Conservation (phyloP, 2,329 filamentous ascomycete species). For the Dothideomycetes sp. region DNA sequence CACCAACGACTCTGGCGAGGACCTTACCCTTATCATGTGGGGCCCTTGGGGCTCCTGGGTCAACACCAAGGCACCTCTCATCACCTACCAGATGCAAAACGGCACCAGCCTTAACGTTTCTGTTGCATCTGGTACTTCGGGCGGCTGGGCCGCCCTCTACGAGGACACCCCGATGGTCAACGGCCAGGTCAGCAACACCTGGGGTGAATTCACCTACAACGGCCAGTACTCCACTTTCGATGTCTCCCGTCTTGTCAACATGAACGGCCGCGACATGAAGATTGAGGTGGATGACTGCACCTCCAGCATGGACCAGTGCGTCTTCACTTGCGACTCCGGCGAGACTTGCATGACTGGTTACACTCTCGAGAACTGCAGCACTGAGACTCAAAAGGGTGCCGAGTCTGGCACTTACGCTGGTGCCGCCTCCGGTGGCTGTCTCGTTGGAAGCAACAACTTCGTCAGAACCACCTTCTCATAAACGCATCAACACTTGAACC, state of each 20-base stretch:
- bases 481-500: background rate
- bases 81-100: conserved; percentile 15
- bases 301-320: conserved; percentile 10
- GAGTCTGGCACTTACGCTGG: conserved; percentile 11
- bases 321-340: conserved; percentile 11
- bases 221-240: conserved; percentile 15
- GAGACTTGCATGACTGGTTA: conserved; percentile 7
- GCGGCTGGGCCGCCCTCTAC: conserved; percentile 16
- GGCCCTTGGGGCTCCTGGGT: conserved; percentile 15
- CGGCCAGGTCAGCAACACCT: conserved; percentile 17
- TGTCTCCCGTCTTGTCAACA: conserved; percentile 16
- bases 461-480: conserved; percentile 10
- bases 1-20: conserved; percentile 16
- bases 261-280: conserved; percentile 14
- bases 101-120: conserved; percentile 13
- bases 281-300: conserved; percentile 6
- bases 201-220: conserved; percentile 16
- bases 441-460: conserved; percentile 11
- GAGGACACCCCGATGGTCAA: conserved; percentile 14
- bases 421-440: conserved; percentile 12
- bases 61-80: conserved; percentile 13
- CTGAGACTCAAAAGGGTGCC: conserved; percentile 5
- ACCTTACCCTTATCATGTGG: conserved; percentile 17
- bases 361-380: conserved; percentile 12
- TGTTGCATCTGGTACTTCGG: conserved; percentile 14